Evolutionary conservation across 148 eudicot species (phyloP).

Genomic region (Rheum nobile): DNA sequence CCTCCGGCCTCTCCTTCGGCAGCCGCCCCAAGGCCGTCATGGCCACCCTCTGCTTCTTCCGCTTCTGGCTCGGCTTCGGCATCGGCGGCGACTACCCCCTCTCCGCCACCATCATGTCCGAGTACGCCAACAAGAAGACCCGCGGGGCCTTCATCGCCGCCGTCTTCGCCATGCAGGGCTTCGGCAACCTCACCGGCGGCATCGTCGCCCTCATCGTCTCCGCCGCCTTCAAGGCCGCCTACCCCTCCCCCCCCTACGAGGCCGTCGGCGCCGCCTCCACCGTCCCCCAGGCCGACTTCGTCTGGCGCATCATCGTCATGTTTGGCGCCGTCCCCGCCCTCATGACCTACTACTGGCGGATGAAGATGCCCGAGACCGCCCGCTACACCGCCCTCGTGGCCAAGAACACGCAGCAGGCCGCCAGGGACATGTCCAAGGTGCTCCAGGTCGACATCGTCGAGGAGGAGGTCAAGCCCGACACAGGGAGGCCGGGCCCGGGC

Average conservation of each 20-base stretch:
- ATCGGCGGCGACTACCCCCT: constrained; percentile 60
- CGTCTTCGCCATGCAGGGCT: constrained; percentile 66
- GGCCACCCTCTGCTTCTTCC: constrained; percentile 38
- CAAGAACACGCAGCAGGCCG: constrained; percentile 6
- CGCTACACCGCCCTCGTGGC: constrained; percentile 43
- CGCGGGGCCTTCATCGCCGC: constrained; percentile 56
- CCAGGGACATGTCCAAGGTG: constrained; percentile 58
- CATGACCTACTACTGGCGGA: constrained; percentile 70
- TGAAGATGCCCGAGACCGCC: constrained; percentile 77
- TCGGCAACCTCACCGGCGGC: constrained; percentile 47
- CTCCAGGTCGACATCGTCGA: constrained; percentile 38
- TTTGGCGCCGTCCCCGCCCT: constrained; percentile 47
- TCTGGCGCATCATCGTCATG: constrained; percentile 74
- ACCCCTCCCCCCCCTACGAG: constrained; percentile 24
- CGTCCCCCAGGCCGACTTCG: constrained; percentile 39
- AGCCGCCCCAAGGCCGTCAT: constrained; percentile 20
- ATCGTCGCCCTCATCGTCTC: constrained; percentile 32
- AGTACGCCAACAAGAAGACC: constrained; percentile 51
- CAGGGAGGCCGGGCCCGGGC: background rate
- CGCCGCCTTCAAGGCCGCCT: constrained; percentile 24
- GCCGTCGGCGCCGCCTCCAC: constrained; percentile 14
- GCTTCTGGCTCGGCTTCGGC: constrained; percentile 60
- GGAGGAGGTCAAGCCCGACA: constrained; percentile 35
- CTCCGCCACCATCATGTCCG: constrained; percentile 56
- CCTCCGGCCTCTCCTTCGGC: constrained; percentile 39